Conservation (phyloP, 225 moss, liverwort and hornwort species). For the Rhytidiadelphus loreus region DNA sequence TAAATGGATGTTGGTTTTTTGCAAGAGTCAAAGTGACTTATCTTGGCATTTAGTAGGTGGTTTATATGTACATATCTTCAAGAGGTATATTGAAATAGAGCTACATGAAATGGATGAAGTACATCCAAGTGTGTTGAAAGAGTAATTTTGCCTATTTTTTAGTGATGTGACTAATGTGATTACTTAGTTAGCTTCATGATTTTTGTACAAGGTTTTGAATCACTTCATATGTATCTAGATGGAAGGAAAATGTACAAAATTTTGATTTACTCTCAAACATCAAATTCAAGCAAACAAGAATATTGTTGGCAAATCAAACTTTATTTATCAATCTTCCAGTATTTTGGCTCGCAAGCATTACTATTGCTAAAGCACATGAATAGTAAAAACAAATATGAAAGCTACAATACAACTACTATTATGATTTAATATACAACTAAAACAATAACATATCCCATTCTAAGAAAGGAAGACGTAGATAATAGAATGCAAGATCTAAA, state of each 20-base stretch:
- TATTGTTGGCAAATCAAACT: neutral
- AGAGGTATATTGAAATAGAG: no score
- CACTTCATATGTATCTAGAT: neutral
- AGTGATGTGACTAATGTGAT: neutral
- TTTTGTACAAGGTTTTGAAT: no score
- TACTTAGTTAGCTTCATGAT: neutral
- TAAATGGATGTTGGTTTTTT: no score
- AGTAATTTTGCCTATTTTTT: neutral
- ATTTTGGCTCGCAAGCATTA: no score
- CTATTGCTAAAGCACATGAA: no score
- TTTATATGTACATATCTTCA: no score
- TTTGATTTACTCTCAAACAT: neutral
- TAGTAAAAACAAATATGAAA: neutral
- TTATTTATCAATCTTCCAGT: no score
- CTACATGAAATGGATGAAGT: neutral
- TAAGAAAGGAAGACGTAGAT: fast-evolving
- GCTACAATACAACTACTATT: neutral
- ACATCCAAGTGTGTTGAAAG: neutral
- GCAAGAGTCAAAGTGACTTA: no score
- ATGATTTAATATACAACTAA: neutral
- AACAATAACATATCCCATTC: fast-evolving
- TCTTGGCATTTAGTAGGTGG: no score
- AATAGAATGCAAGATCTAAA: neutral
- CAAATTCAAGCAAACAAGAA: neutral
- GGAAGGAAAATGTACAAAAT: neutral